These are phyloP conservation scores for Colletotrichum agaves DNA, from an alignment of 2,329 filamentous ascomycete genomes.

Conservation along the genomic window DNA sequence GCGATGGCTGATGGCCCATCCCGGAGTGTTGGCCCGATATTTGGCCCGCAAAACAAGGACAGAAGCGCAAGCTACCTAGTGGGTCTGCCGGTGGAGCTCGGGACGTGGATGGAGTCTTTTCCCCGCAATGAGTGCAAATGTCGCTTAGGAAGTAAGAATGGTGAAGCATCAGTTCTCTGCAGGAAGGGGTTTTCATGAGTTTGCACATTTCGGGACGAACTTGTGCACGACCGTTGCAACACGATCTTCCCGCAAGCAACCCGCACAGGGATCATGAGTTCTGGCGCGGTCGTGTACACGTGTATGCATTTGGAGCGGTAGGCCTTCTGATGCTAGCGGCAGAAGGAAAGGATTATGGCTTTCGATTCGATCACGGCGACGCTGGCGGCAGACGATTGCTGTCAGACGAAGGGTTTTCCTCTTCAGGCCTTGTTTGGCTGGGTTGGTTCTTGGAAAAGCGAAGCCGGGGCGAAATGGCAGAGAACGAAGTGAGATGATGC, in stretches of 20 bases:
- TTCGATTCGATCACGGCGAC: conserved; percentile 11
- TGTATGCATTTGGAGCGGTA: conserved; percentile 3
- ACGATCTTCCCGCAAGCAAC: background rate
- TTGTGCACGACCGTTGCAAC: background rate
- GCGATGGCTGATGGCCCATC: background rate
- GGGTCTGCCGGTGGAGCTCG: conserved; percentile 18
- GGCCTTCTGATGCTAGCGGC: background rate
- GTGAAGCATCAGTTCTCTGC: background rate
- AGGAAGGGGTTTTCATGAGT: background rate
- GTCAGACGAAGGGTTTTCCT: background rate
- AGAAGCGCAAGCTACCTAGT: background rate
- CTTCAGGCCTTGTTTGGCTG: background rate
- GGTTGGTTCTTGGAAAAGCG: background rate
- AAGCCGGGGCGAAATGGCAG: background rate
- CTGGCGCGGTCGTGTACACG: conserved; percentile 10
- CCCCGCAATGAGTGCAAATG: conserved; percentile 3
- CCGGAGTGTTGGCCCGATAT: conserved; percentile 30
- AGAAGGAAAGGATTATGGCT: background rate
- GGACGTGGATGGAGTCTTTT: conserved; percentile 23
- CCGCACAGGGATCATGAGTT: background rate
- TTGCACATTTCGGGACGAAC: background rate
- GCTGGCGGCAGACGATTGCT: background rate
- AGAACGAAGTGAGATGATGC: conserved; percentile 20
- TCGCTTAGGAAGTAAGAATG: background rate
- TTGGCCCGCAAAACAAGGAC: conserved; percentile 34